Conservation (phyloP, 2,329 filamentous ascomycete species). For the Ophiocordyceps camponoti-saundersi region DNA sequence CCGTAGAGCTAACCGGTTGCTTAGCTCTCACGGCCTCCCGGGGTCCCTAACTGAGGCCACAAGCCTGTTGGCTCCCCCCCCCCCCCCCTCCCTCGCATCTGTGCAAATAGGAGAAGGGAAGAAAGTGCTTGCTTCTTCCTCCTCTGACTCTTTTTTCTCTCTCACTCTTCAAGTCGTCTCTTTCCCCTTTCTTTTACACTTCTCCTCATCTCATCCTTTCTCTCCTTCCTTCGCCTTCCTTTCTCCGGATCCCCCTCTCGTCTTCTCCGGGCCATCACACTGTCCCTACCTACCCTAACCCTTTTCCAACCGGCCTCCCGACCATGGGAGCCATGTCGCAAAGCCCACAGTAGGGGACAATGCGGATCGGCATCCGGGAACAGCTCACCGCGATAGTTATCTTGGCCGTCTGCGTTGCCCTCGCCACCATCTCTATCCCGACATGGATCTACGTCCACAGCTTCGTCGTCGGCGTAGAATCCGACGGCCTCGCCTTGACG, state of each 20-base stretch:
- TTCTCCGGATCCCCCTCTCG: not conserved
- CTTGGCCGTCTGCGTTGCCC: slow-evolving; percentile 33
- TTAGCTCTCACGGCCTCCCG: not conserved
- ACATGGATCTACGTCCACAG: slow-evolving; percentile 44
- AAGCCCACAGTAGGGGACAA: slow-evolving; percentile 13
- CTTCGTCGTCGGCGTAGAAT: slow-evolving; percentile 33
- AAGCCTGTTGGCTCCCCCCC: not conserved
- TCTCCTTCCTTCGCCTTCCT: not conserved
- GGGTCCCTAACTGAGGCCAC: not conserved
- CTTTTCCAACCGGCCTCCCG: no score
- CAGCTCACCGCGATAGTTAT: slow-evolving; percentile 59
- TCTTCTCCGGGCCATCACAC: not conserved
- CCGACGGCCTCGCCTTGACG: slow-evolving; percentile 53
- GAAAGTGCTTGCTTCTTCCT: not conserved
- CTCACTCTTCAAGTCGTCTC: no score
- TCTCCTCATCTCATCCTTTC: not conserved
- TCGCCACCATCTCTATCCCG: slow-evolving; percentile 66
- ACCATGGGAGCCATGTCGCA: not conserved
- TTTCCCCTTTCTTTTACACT: not conserved
- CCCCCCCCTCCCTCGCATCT: not conserved
- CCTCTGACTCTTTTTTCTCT: no score
- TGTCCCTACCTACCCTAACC: no score
- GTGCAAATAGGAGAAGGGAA: not conserved
- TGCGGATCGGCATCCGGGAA: slow-evolving; percentile 77
- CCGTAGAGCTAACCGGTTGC: not conserved